A percentile compares a stretch with the other conserved stretches of the same genome.
Evolutionary conservation across 2,329 filamentous ascomycete species (phyloP).

Genomic region (Aspergillus felis): DNA sequence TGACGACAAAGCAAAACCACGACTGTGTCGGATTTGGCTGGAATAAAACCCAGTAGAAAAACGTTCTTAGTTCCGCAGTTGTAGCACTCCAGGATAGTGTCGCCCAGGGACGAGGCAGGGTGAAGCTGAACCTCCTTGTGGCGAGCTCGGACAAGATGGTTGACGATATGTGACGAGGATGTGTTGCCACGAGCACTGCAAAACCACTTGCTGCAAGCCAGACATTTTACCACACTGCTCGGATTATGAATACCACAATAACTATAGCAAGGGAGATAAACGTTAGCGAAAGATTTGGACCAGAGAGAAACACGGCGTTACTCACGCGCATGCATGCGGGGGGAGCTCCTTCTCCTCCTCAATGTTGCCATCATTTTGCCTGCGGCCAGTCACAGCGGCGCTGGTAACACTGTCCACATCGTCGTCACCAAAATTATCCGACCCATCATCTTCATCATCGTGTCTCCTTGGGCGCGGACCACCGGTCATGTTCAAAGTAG

Average conservation of each 20-base stretch:
- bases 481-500: slow-evolving; percentile 65
- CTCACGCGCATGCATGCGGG: slow-evolving; percentile 91
- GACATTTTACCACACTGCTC: slow-evolving; percentile 90
- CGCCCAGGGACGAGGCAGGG: slow-evolving; percentile 84
- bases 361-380: slow-evolving; percentile 52
- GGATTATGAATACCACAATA: slow-evolving; percentile 98
- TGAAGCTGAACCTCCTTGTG: slow-evolving; percentile 99
- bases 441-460: slow-evolving; percentile 87
- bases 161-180: slow-evolving; percentile 95
- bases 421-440: slow-evolving; percentile 78
- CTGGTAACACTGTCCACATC: slow-evolving; percentile 74
- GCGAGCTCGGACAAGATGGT: slow-evolving; percentile 91
- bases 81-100: slow-evolving; percentile 97
- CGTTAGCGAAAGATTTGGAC: slow-evolving; percentile 9
- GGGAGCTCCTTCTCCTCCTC: slow-evolving; percentile 91
- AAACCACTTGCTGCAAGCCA: slow-evolving; percentile 97
- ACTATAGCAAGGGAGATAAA: slow-evolving; percentile 42
- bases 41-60: slow-evolving; percentile 95
- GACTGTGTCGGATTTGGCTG: slow-evolving; percentile 96
- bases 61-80: slow-evolving; percentile 99
- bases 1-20: slow-evolving; percentile 95
- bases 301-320: slow-evolving; percentile 28
- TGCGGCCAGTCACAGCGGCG: slow-evolving; percentile 71
- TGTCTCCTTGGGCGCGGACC: slow-evolving; percentile 63
- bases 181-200: slow-evolving; percentile 96